Base-by-base conservation (phyloP, 768 basidiomycete genomes). In the Boletus edulis region DNA sequence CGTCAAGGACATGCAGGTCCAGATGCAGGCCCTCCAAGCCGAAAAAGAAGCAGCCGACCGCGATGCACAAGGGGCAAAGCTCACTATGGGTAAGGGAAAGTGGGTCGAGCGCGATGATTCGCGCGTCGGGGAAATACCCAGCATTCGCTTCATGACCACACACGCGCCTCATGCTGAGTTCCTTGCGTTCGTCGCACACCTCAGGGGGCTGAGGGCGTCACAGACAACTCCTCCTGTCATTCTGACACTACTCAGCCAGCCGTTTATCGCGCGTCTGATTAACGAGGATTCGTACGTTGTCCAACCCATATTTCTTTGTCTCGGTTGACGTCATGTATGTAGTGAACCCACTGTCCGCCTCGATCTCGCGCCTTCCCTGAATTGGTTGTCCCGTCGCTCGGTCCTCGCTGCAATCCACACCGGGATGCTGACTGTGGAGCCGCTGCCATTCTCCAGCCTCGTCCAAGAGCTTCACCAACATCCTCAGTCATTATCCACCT, bases 291-390 rank as follows among this genome's bases (percentile, higher is more conserved):
- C 90, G 91, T 94, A 67, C 62, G 90, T 86, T 13, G 38, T 31
- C n/a, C 11, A 11, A 40, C 12, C 15, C 37, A 35, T n/a, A 51
- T n/a, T 49, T 31, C 42, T 35, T n/a, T 34, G 17, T n/a, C 24
- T 54, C 46, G 45, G 57, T 51, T 67, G 52, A 60, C 35, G 15
- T 22, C 44, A 40, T 42, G n/a, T 3, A 38, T 50, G 27, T 55
- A 68, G 94, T 22, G 96, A 99, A 62, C 92, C 96, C 0, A 92
- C 94, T 0, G 76, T 97, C 31, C 86, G 97, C 10, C 80, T 99
- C 17, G 97, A 98, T 66, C 75, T 91, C n/a, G 94, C 97, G 0
- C 92, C 95, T 0, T 91, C 94, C 13, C 76, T 99, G 34, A 94
- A 91, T 64, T 98, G 92, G 91, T 78, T 98, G n/a, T 88, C 89